phyloP scores from a whole-genome alignment of 2,329 filamentous ascomycete genomes.

The Sclerotinia minor region DNA sequence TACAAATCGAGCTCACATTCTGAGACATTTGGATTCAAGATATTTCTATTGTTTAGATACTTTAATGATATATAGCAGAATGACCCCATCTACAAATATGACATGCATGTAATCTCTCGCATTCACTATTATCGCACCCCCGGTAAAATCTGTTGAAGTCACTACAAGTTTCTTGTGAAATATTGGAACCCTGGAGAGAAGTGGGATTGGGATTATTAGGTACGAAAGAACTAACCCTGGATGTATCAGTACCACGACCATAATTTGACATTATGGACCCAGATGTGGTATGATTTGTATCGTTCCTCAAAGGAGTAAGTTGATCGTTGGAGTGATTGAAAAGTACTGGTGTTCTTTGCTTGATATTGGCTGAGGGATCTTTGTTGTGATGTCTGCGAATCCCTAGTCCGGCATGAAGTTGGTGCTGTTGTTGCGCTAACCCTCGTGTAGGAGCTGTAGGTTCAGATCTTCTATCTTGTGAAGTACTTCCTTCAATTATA shows the following conservation, averaged over 20 bases:
- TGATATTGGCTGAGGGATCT: neutral
- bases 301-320: neutral
- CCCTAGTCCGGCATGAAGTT: neutral
- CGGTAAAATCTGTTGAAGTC: slow-evolving; percentile 8
- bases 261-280: neutral
- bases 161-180: neutral
- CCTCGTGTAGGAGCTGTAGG: neutral
- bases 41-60: neutral
- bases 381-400: neutral
- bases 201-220: neutral
- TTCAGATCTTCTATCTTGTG: neutral
- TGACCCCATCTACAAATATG: neutral
- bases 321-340: slow-evolving; percentile 10
- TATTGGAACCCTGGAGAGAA: neutral
- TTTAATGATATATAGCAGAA: slow-evolving; percentile 2
- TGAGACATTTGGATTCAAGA: neutral
- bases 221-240: slow-evolving; percentile 5
- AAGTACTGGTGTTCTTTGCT: neutral
- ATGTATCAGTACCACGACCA: neutral
- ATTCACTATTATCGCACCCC: neutral
- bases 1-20: neutral
- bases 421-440: neutral
- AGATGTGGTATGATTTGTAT: neutral
- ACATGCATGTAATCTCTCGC: slow-evolving; percentile 12
- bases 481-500: neutral